These are phyloP conservation scores for Neurospora sp. DNA, from an alignment of 495 filamentous ascomycete genomes.

Conservation along the genomic window DNA sequence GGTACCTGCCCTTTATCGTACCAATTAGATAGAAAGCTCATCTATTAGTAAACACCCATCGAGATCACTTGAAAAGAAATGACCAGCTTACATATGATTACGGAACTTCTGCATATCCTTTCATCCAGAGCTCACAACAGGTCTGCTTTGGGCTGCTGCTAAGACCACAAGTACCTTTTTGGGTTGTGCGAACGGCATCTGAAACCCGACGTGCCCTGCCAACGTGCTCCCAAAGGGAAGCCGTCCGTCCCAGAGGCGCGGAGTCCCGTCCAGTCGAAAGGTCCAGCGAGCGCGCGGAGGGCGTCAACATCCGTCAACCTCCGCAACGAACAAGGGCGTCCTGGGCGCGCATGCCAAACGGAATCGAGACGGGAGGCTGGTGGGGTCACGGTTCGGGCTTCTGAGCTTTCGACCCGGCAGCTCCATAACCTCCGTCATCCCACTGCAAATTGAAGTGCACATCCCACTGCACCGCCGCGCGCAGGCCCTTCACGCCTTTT, in stretches of 20 bases:
- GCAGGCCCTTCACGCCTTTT: background rate
- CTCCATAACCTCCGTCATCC: conserved; percentile 22
- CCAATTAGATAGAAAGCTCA: background rate
- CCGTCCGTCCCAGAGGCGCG: background rate
- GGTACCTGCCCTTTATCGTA: background rate
- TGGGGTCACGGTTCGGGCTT: conserved; percentile 23
- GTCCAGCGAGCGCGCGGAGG: background rate
- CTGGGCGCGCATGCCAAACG: conserved; percentile 1
- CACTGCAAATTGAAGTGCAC: conserved; percentile 2
- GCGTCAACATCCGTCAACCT: background rate
- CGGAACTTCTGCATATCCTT: background rate
- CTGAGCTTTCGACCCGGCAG: conserved; percentile 25
- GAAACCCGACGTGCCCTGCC: background rate
- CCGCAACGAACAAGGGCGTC: background rate
- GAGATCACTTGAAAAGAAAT: background rate
- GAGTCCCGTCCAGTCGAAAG: background rate
- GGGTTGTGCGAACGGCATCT: background rate
- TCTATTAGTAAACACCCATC: background rate
- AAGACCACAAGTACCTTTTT: background rate
- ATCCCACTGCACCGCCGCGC: background rate
- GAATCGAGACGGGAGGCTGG: conserved; percentile 25
- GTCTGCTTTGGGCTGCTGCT: background rate
- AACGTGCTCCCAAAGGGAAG: background rate
- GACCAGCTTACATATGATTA: background rate
- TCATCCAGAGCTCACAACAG: background rate